Evolutionary conservation across 106 monocot genomes (phyloP).

Genomic region (Ottelia alismoides): DNA sequence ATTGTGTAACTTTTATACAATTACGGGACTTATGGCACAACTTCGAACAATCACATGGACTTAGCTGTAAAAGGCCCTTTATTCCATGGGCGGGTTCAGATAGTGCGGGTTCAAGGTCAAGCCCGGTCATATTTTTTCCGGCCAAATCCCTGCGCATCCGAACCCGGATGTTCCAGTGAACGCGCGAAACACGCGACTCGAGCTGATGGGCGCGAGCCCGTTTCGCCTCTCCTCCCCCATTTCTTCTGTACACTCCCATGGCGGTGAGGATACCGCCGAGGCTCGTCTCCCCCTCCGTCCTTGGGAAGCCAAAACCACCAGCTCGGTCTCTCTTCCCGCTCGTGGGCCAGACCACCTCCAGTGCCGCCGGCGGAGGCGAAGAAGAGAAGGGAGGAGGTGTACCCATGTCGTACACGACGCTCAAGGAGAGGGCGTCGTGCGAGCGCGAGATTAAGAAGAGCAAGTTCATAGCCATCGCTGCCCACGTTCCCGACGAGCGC

Average conservation of each 20-base stretch:
- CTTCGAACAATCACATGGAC: too few species aligned
- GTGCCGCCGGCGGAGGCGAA: slow-evolving; percentile 6
- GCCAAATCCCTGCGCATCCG: too few species aligned
- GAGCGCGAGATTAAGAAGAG: slow-evolving; percentile 78
- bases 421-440: slow-evolving; percentile 39
- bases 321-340: neutral
- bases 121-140: too few species aligned
- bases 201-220: neutral
- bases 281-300: slow-evolving; percentile 3
- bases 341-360: neutral
- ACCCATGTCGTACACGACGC: slow-evolving; percentile 54
- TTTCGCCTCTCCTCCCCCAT: neutral
- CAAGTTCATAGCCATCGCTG: slow-evolving; percentile 84
- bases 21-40: too few species aligned
- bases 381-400: neutral
- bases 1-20: too few species aligned
- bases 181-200: too few species aligned
- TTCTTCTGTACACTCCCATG: slow-evolving; percentile 3
- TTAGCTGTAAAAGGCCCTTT: too few species aligned
- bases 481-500: slow-evolving; percentile 59
- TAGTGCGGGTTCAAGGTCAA: too few species aligned
- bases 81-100: too few species aligned
- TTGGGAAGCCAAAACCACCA: neutral
- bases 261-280: slow-evolving; percentile 28
- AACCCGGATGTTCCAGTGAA: too few species aligned